Percentiles rank a stretch among this genome's conserved stretches.
Conservation (phyloP, 2,329 filamentous ascomycete genomes). For the Alternaria dauci region DNA sequence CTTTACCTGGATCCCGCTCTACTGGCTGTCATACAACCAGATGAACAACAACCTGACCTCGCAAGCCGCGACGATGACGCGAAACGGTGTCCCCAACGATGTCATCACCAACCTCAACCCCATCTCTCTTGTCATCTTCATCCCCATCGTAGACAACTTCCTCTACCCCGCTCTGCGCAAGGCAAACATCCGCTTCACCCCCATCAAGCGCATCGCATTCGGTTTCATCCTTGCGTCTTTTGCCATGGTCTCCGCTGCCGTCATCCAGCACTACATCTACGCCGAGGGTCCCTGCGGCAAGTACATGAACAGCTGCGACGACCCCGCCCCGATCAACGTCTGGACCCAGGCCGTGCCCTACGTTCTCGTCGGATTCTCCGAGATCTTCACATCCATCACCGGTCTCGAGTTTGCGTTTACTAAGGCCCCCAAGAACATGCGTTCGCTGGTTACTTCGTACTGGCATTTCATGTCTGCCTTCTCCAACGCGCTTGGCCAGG, state of each 20-base stretch:
- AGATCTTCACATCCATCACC: constrained; percentile 67
- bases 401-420: constrained; percentile 80
- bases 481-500: constrained; percentile 74
- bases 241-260: constrained; percentile 60
- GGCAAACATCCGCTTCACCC: constrained; percentile 59
- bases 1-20: constrained; percentile 63
- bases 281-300: constrained; percentile 67
- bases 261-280: constrained; percentile 70
- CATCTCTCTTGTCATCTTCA: constrained; percentile 62
- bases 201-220: constrained; percentile 62
- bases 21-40: constrained; percentile 61
- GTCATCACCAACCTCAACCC: constrained; percentile 65
- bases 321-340: constrained; percentile 69
- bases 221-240: constrained; percentile 60
- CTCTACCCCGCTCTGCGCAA: constrained; percentile 62
- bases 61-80: constrained; percentile 63
- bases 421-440: constrained; percentile 82
- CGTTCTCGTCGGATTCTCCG: constrained; percentile 64
- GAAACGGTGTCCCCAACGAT: constrained; percentile 64
- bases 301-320: constrained; percentile 63
- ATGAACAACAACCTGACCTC: constrained; percentile 65
- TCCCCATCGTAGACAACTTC: constrained; percentile 62
- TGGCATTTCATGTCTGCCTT: constrained; percentile 76
- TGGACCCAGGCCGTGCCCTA: constrained; percentile 62
- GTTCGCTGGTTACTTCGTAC: constrained; percentile 74